Evolutionary conservation across 75 land plant species (phyloP).

Genomic region (Chamaecyparis obtusa): DNA sequence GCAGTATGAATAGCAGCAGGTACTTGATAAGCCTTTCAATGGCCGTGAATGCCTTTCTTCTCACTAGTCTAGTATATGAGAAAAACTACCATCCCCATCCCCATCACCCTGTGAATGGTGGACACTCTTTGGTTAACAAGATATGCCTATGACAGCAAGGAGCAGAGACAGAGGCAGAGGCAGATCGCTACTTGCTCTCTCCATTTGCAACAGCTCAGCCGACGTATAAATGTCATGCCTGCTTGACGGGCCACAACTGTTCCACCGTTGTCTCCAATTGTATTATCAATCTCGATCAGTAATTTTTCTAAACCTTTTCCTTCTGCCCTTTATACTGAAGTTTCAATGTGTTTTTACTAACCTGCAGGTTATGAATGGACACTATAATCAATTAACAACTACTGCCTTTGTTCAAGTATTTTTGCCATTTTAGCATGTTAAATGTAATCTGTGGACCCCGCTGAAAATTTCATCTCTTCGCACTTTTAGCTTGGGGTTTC

Average conservation of each 20-base stretch:
- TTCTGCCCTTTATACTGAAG: background rate
- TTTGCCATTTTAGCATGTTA: background rate
- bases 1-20: constrained; percentile 7
- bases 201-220: background rate
- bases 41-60: too few relatives aligned
- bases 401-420: background rate
- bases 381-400: background rate
- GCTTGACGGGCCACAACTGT: constrained; percentile 35
- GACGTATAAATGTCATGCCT: constrained; percentile 24
- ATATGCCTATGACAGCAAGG: background rate
- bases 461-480: background rate
- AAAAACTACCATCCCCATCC: background rate
- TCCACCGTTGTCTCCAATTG: constrained; percentile 13
- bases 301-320: constrained; percentile 6
- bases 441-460: background rate
- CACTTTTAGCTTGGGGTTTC: background rate
- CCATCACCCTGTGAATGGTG: background rate
- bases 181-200: background rate
- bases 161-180: background rate
- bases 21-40: background rate
- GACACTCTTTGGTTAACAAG: background rate
- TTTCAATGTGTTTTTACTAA: background rate
- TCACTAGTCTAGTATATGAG: too few relatives aligned
- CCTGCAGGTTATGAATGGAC: background rate
- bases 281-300: constrained; percentile 36